Evolutionary conservation across 1,284 basidiomycete species (phyloP).

Genomic region (Inonotus hispidus): DNA sequence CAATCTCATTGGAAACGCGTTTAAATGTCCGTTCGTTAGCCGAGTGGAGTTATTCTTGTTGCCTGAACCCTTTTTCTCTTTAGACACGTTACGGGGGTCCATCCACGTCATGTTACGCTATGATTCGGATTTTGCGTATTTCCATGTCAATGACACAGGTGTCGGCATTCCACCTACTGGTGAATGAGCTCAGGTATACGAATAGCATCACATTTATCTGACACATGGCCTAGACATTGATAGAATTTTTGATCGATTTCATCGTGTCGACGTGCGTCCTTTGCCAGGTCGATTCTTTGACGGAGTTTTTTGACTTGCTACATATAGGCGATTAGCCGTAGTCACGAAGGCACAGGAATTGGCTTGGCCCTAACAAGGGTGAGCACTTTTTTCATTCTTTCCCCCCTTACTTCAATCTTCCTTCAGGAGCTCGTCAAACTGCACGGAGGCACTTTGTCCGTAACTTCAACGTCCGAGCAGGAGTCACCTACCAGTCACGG

Average conservation of each 20-base stretch:
- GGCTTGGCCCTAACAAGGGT: slow-evolving; percentile 28
- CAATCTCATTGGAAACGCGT: slow-evolving; percentile 30
- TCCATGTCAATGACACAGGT: slow-evolving; percentile 26
- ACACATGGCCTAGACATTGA: slow-evolving; percentile 19
- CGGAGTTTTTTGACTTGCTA: background rate
- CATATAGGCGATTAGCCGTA: slow-evolving; percentile 24
- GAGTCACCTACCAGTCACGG: slow-evolving; percentile 23
- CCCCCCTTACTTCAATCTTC: background rate
- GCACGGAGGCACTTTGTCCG: slow-evolving; percentile 25
- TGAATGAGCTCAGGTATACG: background rate
- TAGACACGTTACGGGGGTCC: slow-evolving; percentile 24
- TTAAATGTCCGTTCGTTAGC: slow-evolving; percentile 25
- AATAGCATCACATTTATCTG: background rate
- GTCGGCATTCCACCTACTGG: slow-evolving; percentile 25
- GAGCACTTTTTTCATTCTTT: background rate
- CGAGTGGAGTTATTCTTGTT: background rate
- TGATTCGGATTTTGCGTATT: slow-evolving; percentile 17
- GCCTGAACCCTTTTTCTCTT: background rate
- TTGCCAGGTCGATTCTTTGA: background rate
- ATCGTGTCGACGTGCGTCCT: slow-evolving; percentile 23
- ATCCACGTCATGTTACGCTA: slow-evolving; percentile 23
- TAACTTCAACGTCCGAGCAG: slow-evolving; percentile 21
- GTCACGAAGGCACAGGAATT: slow-evolving; percentile 31
- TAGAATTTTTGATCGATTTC: slow-evolving; percentile 28
- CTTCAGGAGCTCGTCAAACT: slow-evolving; percentile 27